Evolutionary conservation across 2,329 filamentous ascomycete species (phyloP), one percentile per base, ranked within the genome.

Genomic region (Phymatotrichopsis omnivora): DNA sequence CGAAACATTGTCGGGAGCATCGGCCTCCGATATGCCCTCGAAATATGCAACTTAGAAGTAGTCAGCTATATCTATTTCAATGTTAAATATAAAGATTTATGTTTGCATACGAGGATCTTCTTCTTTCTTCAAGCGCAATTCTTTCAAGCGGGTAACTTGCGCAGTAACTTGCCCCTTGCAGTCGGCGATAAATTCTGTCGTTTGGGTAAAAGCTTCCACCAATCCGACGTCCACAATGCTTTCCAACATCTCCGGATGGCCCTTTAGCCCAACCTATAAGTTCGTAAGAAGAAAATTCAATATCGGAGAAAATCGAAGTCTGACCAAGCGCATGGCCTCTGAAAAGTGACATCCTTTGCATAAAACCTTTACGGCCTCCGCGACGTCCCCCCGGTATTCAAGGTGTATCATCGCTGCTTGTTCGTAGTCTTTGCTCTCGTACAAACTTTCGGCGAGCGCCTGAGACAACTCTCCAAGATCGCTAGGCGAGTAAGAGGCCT

Each of bases 1-100:
- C 2, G 85, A 94, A 38, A 98, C 73, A 64, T 98, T 87, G 61
- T 98, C 91, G 0, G 89, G 91, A 1, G 93, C 72, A 55, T 93
- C 84, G 4, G 65, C 69, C 45, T 74, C 78, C 1, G 64, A 67
- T 5, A 69, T 69, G 4, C 54, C 54, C 29, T 57, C 57, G 34
- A 57, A 46, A 23, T 49, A 54, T 68, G 67, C 4, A 75, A 69
- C 56, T 86, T 82, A 42, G n/a, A n/a, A n/a, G n/a, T n/a, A n/a
- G n/a, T n/a, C n/a, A n/a, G n/a, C n/a, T n/a, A n/a, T n/a, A 85
- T 85, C 56, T 91, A 85, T 64, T 85, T 93, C 66, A 93, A 8
- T 8, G 31, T 17, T 11, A 8, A 8, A 34, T 34, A 8, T 34
- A 8, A 8, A 8, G 10, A 34, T 10, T 7, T 8, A 17, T 8